Evolutionary conservation across 768 basidiomycete species (phyloP).

Genomic region (Terana coerulea): DNA sequence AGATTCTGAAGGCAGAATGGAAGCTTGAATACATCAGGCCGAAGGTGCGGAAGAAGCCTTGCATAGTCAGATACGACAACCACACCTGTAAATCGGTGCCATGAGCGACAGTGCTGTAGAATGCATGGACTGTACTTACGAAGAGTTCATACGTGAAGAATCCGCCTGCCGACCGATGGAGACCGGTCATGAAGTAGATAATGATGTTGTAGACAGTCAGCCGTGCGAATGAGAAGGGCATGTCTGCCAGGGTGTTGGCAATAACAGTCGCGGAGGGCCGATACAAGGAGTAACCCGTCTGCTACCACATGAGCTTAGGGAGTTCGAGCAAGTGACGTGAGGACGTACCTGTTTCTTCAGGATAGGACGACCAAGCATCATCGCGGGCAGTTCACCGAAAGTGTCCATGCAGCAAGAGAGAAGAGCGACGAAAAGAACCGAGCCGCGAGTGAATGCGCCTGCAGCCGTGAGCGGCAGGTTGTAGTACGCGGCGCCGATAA

Average conservation of each 20-base stretch:
- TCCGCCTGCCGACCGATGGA: slow-evolving; percentile 36
- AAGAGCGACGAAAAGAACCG: slow-evolving; percentile 71
- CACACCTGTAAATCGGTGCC: slow-evolving; percentile 36
- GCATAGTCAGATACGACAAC: slow-evolving; percentile 65
- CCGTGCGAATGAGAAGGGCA: slow-evolving; percentile 62
- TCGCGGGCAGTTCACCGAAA: slow-evolving; percentile 70
- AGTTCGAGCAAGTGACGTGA: neutral
- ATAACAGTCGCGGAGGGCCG: slow-evolving; percentile 61
- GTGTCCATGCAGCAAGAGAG: slow-evolving; percentile 68
- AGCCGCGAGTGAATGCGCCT: slow-evolving; percentile 85
- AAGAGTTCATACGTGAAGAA: slow-evolving; percentile 65
- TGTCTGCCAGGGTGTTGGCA: slow-evolving; percentile 63
- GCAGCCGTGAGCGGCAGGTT: slow-evolving; percentile 67
- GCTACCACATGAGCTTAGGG: neutral
- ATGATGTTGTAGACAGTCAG: slow-evolving; percentile 60
- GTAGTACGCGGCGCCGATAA: slow-evolving; percentile 73
- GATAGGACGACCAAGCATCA: slow-evolving; percentile 80
- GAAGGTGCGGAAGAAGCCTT: slow-evolving; percentile 80
- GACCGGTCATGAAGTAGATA: slow-evolving; percentile 63
- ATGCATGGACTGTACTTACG: slow-evolving; percentile 16
- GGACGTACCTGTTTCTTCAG: slow-evolving; percentile 54
- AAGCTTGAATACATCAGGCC: slow-evolving; percentile 55
- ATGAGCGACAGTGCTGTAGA: neutral
- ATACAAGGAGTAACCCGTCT: slow-evolving; percentile 63
- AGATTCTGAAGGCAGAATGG: slow-evolving; percentile 49